Evolutionary conservation across 352 stramenopile species (phyloP).

Genomic region (Pythium biforme): DNA sequence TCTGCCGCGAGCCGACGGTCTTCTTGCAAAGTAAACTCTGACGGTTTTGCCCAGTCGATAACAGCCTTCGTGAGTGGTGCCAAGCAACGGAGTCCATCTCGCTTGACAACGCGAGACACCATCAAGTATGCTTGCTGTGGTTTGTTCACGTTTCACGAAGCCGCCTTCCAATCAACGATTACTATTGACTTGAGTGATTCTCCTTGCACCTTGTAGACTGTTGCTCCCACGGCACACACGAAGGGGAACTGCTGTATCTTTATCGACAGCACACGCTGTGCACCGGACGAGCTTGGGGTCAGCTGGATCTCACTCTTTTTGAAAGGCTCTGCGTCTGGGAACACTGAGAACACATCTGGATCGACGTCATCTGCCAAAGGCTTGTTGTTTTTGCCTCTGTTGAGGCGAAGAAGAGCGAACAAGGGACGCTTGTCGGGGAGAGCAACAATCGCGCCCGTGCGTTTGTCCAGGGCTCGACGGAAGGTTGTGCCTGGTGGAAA

Average conservation of each 20-base stretch:
- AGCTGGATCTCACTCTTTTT: neutral
- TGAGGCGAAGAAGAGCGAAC: slow-evolving; percentile 3
- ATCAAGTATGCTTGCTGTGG: slow-evolving; percentile 21
- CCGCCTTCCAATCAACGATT: slow-evolving; percentile 14
- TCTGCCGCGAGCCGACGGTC: neutral
- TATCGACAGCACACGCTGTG: neutral
- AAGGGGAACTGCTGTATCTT: slow-evolving; percentile 20
- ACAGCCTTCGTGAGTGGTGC: slow-evolving; percentile 3
- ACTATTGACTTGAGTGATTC: slow-evolving; percentile 11
- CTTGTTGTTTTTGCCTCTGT: neutral
- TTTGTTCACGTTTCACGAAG: neutral
- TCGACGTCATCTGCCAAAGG: neutral
- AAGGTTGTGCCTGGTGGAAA: slow-evolving; percentile 11
- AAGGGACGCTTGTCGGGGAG: slow-evolving; percentile 9
- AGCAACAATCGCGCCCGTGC: neutral
- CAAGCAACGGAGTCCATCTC: neutral
- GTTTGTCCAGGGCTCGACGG: neutral
- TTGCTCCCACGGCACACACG: slow-evolving; percentile 15
- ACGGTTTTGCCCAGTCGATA: slow-evolving; percentile 6
- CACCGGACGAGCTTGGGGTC: neutral
- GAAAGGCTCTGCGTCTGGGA: slow-evolving; percentile 12
- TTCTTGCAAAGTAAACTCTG: slow-evolving; percentile 2
- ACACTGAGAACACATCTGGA: slow-evolving; percentile 8
- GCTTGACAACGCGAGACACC: slow-evolving; percentile 10
- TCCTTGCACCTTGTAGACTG: slow-evolving; percentile 22